Percentiles rank a stretch among this genome's conserved stretches.
Conservation (phyloP, 2,329 filamentous ascomycete genomes). For the Chalaropsis thielavioides region DNA sequence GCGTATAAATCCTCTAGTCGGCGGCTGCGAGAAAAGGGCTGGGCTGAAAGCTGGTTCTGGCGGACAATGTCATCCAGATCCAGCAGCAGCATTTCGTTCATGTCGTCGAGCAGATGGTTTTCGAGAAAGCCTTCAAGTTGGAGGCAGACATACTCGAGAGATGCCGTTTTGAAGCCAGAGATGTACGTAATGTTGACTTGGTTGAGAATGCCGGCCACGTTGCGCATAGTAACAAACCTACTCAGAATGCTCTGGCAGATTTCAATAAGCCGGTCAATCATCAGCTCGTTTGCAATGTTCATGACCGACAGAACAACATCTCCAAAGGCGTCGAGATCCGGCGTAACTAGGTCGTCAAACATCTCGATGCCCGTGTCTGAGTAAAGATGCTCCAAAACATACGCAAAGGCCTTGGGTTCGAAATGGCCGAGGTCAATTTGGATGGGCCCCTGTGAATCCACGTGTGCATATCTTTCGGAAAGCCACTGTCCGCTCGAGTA, state of each 20-base stretch:
- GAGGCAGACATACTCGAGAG: slow-evolving; percentile 78
- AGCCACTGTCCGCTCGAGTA: slow-evolving; percentile 77
- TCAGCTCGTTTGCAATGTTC: slow-evolving; percentile 79
- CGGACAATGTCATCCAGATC: slow-evolving; percentile 71
- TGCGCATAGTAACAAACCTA: slow-evolving; percentile 70
- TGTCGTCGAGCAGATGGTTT: slow-evolving; percentile 69
- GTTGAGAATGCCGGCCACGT: slow-evolving; percentile 73
- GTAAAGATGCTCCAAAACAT: slow-evolving; percentile 72
- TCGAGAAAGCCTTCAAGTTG: slow-evolving; percentile 88
- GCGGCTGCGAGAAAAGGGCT: slow-evolving; percentile 64
- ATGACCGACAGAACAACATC: slow-evolving; percentile 87
- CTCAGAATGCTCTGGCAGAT: slow-evolving; percentile 78
- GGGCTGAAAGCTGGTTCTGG: slow-evolving; percentile 64
- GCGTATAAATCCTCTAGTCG: slow-evolving; percentile 43
- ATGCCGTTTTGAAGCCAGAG: slow-evolving; percentile 72
- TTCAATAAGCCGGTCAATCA: slow-evolving; percentile 82
- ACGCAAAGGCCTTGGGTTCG: slow-evolving; percentile 53
- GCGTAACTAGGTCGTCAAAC: slow-evolving; percentile 60
- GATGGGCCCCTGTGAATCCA: slow-evolving; percentile 30
- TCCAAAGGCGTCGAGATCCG: slow-evolving; percentile 67
- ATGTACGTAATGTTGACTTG: slow-evolving; percentile 73
- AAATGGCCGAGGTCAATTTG: slow-evolving; percentile 75
- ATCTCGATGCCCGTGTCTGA: slow-evolving; percentile 66
- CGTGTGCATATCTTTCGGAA: slow-evolving; percentile 37
- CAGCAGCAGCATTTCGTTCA: slow-evolving; percentile 68